phyloP scores from a whole-genome alignment of 1,284 basidiomycete genomes.

The Bjerkandera adusta region DNA sequence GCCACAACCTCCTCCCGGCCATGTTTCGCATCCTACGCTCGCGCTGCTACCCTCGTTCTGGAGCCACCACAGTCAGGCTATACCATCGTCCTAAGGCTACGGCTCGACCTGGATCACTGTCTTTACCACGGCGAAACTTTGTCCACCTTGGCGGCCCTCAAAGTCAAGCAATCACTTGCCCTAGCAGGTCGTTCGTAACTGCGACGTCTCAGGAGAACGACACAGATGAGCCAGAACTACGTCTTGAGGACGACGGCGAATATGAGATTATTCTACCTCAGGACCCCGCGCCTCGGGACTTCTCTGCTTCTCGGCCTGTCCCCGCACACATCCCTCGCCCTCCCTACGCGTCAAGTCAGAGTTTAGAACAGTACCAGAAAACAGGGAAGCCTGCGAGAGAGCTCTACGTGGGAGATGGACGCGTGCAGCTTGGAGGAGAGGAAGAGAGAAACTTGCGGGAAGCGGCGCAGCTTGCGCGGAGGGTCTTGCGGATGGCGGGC shows the following conservation, averaged over 20 bases:
- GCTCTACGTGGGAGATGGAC: conserved; percentile 31
- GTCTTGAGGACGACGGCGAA: conserved; percentile 34
- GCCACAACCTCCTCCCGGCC: too few species aligned
- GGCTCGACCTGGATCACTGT: too few species aligned
- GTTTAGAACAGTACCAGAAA: conserved; percentile 22
- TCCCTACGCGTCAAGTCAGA: conserved; percentile 48
- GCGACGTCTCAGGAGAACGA: conserved; percentile 2
- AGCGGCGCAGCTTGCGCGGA: conserved; percentile 61
- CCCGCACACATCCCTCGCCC: conserved; percentile 61
- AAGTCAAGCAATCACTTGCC: too few species aligned
- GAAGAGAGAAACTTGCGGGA: conserved; percentile 57
- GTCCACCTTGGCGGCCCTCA: too few species aligned
- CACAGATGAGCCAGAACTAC: conserved; percentile 3
- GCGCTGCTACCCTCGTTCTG: too few species aligned
- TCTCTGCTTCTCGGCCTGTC: conserved; percentile 54
- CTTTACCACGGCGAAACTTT: too few species aligned
- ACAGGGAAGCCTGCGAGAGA: conserved; percentile 13
- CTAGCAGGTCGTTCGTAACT: too few species aligned
- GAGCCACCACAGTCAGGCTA: too few species aligned
- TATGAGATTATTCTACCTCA: conserved; percentile 66
- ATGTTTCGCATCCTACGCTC: too few species aligned
- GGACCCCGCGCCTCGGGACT: conserved; percentile 64
- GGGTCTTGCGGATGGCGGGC: conserved; percentile 58
- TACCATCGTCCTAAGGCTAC: too few species aligned
- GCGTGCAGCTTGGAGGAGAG: conserved; percentile 53